Evolutionary conservation across 2,329 filamentous ascomycete genomes (phyloP), one percentile per base, ranked within the genome.

Genomic region (Alternaria angustiovoidea): DNA sequence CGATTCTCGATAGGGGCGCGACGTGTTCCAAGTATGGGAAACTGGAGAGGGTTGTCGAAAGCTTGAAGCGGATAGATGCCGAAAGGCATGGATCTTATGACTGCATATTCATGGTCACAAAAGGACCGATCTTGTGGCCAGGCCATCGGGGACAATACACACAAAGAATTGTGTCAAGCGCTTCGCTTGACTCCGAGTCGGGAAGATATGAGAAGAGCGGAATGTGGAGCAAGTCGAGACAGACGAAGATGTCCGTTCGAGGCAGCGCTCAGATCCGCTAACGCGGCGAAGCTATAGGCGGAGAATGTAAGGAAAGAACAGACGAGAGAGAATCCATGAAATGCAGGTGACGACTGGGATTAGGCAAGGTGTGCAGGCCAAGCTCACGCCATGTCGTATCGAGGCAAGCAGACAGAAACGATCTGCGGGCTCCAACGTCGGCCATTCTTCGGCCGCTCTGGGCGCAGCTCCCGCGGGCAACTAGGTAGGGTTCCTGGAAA

Each of bases 371-470:
- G 28, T 12, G 39, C 42, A 44, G 51, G 34, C 43, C 47, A 32
- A 51, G 61, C 68, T 59, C 51, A 43, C 60, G 60, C 68, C 54
- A 70, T 62, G 48, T 65, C 63, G 44, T 56, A 69, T 66, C 28
- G 39, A 62, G 67, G 32, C 60, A 65, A 65, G 62, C 47, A 57
- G 59, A 54, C 44, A 52, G 46, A 55, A 60, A 59, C 57, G 68
- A 69, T 68, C 59, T 61, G 61, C 63, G 55, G 64, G 59, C 47
- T 57, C 60, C 61, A 68, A 57, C 62, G 59, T 69, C 72, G 72
- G 73, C 57, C 57, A 66, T 72, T 73, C 72, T 73, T 73, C 72
- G 72, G 72, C 53, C 41, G 61, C 67, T 70, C 65, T 66, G 59
- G 64, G 43, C 22, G 57, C 51, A 47, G 59, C 30, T 52, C 43